Conservation (phyloP, 23 red algal species). For the Gracilariopsis chorda region DNA sequence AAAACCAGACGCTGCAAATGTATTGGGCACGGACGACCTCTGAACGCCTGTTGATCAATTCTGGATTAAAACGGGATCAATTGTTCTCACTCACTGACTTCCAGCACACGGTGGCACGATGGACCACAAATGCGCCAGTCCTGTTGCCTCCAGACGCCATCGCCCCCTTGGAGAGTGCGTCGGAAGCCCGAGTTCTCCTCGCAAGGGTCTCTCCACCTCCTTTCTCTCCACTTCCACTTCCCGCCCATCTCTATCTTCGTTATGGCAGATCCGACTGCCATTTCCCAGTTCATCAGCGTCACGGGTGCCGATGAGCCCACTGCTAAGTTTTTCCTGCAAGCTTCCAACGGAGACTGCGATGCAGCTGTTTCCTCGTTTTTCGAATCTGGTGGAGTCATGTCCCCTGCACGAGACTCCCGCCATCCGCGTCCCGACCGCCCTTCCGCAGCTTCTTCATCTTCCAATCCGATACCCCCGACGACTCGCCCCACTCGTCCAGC, state of each 20-base stretch:
- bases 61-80: neutral
- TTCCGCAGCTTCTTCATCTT: neutral
- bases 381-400: constrained; percentile 40
- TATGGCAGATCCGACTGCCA: constrained; percentile 50
- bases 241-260: no score
- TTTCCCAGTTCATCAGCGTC: constrained; percentile 69
- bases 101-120: no score
- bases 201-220: no score
- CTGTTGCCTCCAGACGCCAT: no score
- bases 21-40: neutral
- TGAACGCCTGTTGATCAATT: no score
- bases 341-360: constrained; percentile 52
- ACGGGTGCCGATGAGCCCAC: constrained; percentile 66
- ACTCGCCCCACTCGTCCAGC: neutral
- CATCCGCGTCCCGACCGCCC: neutral
- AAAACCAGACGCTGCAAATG: neutral
- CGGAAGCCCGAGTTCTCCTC: no score
- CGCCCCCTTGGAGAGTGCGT: no score
- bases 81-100: neutral
- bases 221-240: no score
- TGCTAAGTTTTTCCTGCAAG: constrained; percentile 66
- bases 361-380: constrained; percentile 77
- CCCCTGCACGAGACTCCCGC: neutral
- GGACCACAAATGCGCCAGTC: no score
- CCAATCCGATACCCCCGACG: neutral